phyloP scores from a whole-genome alignment of 345 rosid species.

The Bruguiera parviflora region DNA sequence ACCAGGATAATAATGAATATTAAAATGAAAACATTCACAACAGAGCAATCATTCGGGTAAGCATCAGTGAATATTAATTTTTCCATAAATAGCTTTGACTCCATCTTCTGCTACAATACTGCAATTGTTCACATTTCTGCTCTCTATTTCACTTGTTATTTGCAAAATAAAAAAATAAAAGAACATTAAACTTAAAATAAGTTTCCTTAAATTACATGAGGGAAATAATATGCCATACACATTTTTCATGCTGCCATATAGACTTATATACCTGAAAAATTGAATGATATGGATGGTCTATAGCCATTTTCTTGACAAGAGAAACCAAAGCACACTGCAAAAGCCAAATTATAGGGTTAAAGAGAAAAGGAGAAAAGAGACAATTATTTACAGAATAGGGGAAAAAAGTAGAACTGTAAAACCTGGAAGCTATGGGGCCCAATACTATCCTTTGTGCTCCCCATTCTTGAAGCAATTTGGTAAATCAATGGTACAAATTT shows the following conservation, averaged over 20 bases:
- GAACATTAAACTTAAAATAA: slow-evolving; percentile 1
- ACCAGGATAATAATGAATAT: slow-evolving; percentile 8
- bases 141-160: slow-evolving; percentile 14
- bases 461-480: slow-evolving; percentile 98
- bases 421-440: slow-evolving; percentile 86
- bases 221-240: not conserved
- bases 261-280: slow-evolving; percentile 66
- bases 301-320: slow-evolving; percentile 93
- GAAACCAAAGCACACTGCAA: slow-evolving; percentile 86
- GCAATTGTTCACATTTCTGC: not conserved
- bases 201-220: not conserved
- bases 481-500: slow-evolving; percentile 86
- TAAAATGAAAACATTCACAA: not conserved
- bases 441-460: slow-evolving; percentile 63
- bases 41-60: not conserved
- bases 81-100: not conserved
- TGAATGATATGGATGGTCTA: slow-evolving; percentile 95
- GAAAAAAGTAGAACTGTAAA: slow-evolving; percentile 5
- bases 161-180: slow-evolving; percentile 3
- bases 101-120: slow-evolving; percentile 1
- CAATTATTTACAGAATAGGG: not conserved
- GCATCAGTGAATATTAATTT: not conserved
- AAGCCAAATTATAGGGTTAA: slow-evolving; percentile 28
- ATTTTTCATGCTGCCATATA: slow-evolving; percentile 6
- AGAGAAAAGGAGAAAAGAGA: not conserved